Base-by-base conservation (phyloP, 2,329 filamentous ascomycete species). In the Tolypocladium album region DNA sequence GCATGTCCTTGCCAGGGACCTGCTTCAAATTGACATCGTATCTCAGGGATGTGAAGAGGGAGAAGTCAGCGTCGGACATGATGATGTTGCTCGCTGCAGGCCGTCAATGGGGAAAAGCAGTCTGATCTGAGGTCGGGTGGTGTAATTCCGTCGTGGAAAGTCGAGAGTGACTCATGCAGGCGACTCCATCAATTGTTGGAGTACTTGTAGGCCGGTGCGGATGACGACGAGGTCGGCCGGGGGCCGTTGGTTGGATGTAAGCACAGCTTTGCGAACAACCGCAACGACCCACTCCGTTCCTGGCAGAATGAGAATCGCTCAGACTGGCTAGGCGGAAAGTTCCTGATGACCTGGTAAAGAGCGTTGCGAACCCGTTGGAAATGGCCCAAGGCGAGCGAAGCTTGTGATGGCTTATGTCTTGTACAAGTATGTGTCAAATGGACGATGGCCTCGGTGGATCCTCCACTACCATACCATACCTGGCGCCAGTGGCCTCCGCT, bases 31-130 rank as follows among this genome's bases (percentile, higher is more conserved):
- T 69, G 20, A 82, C 79, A 65, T 93, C 89, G 70, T 87, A 90
- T 59, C 89, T 86, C 60, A 92, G 76, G 1, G 89, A 88, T 3
- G 87, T 88, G 68, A 90, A 88, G 39, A 92, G 75, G 56, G 80
- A 74, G 65, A 91, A 88, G 2, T 74, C 7, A 15, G 39, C 67
- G 20, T 74, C 68, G 15, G 70, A 64, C 75, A 77, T 77, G 4
- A 40, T 66, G 59, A 3, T 38, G 20, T 22, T 55, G 50, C 1
- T 20, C 31, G 20, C 20, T 5, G 31, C 11, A 22, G 4, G 31
- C 50, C 3, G 20, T 22, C 20, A 8, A 53, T n/a, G 27, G 9
- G 27, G n/a, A 7, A 2, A 7, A 31, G 13, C 4, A 13, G 17
- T 13, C 9, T 12, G 15, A 9, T n/a, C n/a, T 27, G 12, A 31